These are phyloP conservation scores for Crucibulum parvulum DNA, from an alignment of 1,284 basidiomycete species.

Conservation along the genomic window DNA sequence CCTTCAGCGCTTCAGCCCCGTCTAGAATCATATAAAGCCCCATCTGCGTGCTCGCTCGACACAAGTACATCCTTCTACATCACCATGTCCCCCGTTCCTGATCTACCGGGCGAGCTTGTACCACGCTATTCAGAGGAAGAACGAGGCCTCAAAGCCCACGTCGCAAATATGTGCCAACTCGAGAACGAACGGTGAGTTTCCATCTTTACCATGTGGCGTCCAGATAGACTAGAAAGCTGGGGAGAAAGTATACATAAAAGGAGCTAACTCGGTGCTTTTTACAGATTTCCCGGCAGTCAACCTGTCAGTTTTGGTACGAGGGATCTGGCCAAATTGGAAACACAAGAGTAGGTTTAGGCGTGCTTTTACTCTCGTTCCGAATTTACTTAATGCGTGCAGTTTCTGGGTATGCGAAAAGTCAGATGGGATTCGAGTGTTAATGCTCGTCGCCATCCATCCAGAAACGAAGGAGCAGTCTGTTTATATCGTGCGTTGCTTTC, in stretches of 20 bases:
- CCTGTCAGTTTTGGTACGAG: conserved; percentile 85
- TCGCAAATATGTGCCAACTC: conserved; percentile 71
- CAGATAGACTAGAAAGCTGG: background rate
- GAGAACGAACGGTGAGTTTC: conserved; percentile 57
- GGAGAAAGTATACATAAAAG: conserved; percentile 5
- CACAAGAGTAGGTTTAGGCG: conserved; percentile 72
- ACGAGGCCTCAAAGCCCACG: conserved; percentile 65
- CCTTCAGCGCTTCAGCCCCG: too few species aligned
- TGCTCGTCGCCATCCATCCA: conserved; percentile 82
- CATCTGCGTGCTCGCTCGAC: background rate
- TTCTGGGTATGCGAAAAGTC: conserved; percentile 99
- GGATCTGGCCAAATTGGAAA: conserved; percentile 81
- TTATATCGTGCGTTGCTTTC: conserved; percentile 70
- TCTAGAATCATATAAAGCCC: too few species aligned
- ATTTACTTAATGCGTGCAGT: conserved; percentile 46
- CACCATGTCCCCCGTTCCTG: conserved; percentile 46
- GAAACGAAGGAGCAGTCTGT: conserved; percentile 73
- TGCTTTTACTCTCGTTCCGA: conserved; percentile 2
- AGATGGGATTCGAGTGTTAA: conserved; percentile 93
- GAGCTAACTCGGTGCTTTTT: conserved; percentile 14
- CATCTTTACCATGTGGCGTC: background rate
- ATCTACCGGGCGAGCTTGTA: conserved; percentile 68
- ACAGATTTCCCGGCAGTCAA: conserved; percentile 92
- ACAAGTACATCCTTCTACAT: background rate
- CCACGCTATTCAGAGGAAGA: conserved; percentile 64